Conservation (phyloP, 805 yeast genomes). For the Zygoascus flipseniorum region DNA sequence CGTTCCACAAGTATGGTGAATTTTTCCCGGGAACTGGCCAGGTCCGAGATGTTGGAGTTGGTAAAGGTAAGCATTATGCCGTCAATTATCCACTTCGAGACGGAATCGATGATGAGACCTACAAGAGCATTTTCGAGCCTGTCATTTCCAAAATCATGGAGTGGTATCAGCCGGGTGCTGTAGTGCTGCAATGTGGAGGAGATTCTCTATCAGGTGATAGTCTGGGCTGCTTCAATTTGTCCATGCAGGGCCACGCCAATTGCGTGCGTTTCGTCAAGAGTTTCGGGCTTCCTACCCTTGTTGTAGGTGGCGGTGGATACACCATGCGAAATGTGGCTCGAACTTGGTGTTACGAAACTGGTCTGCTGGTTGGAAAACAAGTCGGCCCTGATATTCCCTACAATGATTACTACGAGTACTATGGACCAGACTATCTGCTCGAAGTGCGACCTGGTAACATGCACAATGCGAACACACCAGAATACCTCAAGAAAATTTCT, state of each 20-base stretch:
- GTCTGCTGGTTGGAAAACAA: constrained; percentile 55
- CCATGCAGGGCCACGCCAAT: constrained; percentile 90
- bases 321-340: constrained; percentile 93
- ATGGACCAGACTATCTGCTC: constrained; percentile 91
- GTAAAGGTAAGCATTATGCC: constrained; percentile 80
- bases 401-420: constrained; percentile 94
- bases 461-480: constrained; percentile 94
- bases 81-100: constrained; percentile 89
- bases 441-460: constrained; percentile 94
- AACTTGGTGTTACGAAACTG: constrained; percentile 93
- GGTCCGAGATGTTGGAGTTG: constrained; percentile 80
- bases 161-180: constrained; percentile 87
- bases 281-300: constrained; percentile 83
- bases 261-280: constrained; percentile 86
- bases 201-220: constrained; percentile 92
- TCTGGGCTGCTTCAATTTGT: constrained; percentile 85
- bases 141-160: constrained; percentile 78
- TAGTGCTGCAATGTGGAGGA: constrained; percentile 96
- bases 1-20: constrained; percentile 93
- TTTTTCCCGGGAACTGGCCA: constrained; percentile 98
- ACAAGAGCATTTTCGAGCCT: constrained; percentile 61
- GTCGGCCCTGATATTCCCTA: constrained; percentile 62
- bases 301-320: constrained; percentile 96
- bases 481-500: constrained; percentile 76
- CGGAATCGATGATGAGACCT: constrained; percentile 91